Percentiles rank a stretch among this genome's conserved stretches.
These are phyloP conservation scores for Tillandsia leiboldiana DNA, from an alignment of 176 grass and related monocot species.

Conservation along the genomic window DNA sequence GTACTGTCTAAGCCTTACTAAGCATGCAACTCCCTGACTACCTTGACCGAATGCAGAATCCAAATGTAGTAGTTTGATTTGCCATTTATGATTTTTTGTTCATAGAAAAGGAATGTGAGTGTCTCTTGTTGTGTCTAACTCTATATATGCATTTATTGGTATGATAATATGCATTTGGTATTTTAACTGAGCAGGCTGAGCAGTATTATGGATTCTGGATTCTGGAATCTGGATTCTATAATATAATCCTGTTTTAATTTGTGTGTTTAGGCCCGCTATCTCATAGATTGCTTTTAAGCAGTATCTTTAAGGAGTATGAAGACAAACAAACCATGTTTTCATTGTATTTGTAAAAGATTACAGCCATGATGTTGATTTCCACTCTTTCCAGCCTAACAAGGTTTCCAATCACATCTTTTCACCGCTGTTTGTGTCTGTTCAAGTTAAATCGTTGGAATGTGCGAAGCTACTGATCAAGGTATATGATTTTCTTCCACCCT, in stretches of 20 bases:
- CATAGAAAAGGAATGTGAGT: too few relatives aligned
- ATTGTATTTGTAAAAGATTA: not conserved
- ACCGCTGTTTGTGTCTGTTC: constrained; percentile 1
- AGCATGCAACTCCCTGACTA: too few relatives aligned
- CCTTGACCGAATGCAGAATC: too few relatives aligned
- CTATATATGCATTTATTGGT: too few relatives aligned
- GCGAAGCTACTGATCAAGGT: constrained; percentile 1
- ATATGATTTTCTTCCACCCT: not conserved
- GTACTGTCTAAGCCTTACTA: too few relatives aligned
- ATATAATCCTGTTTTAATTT: too few relatives aligned
- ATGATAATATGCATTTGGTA: too few relatives aligned
- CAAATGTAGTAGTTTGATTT: not conserved
- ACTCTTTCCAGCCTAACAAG: constrained; percentile 6
- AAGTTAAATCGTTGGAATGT: not conserved
- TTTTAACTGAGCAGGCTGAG: too few relatives aligned
- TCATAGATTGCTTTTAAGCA: not conserved
- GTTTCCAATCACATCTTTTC: not conserved
- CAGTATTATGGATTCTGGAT: too few relatives aligned
- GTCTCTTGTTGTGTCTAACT: too few relatives aligned
- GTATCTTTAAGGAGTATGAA: not conserved
- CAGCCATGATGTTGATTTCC: not conserved
- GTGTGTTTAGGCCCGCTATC: too few relatives aligned
- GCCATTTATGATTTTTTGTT: not conserved
- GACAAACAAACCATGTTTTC: not conserved
- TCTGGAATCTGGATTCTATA: too few relatives aligned